Evolutionary conservation across 306 rosid species (phyloP).

Genomic region (Vigna mungo): DNA sequence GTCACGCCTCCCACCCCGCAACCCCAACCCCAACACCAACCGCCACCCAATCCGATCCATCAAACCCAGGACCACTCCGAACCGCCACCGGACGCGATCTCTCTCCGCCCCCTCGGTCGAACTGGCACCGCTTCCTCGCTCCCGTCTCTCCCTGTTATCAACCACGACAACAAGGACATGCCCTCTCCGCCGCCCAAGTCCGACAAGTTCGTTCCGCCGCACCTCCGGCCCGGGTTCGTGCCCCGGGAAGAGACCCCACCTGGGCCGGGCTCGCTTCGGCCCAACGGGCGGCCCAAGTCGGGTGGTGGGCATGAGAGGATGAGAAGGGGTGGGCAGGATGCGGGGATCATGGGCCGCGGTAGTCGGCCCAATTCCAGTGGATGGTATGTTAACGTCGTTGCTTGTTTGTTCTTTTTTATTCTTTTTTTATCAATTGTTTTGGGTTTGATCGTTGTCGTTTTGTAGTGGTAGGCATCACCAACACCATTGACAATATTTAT

Average conservation of each 20-base stretch:
- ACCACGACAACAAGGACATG: constrained; percentile 50
- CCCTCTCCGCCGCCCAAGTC: constrained; percentile 48
- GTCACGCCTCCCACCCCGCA: constrained; percentile 26
- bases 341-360: constrained; percentile 54
- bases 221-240: constrained; percentile 81
- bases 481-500: too few relatives aligned
- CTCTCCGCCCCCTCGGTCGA: constrained; percentile 79
- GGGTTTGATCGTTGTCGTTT: constrained; percentile 23
- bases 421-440: neutral
- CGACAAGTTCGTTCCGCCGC: constrained; percentile 81
- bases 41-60: constrained; percentile 39
- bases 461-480: neutral
- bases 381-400: constrained; percentile 43
- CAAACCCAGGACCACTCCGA: constrained; percentile 50
- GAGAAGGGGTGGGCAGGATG: constrained; percentile 52
- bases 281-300: constrained; percentile 67
- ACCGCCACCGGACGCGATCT: constrained; percentile 56
- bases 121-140: constrained; percentile 54
- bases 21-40: neutral
- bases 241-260: constrained; percentile 52
- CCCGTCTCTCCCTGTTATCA: constrained; percentile 41
- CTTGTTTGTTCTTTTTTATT: neutral
- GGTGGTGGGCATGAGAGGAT: constrained; percentile 70
- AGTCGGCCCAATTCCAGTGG: constrained; percentile 56
- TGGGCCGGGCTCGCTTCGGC: constrained; percentile 53